Percentiles rank a stretch among this genome's conserved stretches.
These are phyloP conservation scores for Ustulina deusta DNA, from an alignment of 2,329 filamentous ascomycete species.

Conservation along the genomic window DNA sequence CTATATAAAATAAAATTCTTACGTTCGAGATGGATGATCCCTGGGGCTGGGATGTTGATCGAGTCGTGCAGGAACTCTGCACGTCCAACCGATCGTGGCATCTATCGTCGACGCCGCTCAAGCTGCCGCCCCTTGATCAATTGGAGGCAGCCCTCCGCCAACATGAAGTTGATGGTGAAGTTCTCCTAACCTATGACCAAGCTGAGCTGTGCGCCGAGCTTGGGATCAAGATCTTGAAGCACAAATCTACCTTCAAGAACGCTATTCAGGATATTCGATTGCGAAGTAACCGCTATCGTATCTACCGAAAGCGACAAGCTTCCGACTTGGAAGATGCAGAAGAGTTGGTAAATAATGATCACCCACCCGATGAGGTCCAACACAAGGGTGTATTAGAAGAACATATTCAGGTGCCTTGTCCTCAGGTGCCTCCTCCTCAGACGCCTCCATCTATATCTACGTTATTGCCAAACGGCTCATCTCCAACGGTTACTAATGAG, in stretches of 20 bases:
- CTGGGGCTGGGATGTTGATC: constrained; percentile 77
- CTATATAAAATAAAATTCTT: not conserved
- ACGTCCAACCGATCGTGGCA: constrained; percentile 63
- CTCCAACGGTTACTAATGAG: constrained; percentile 8
- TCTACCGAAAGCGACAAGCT: constrained; percentile 44
- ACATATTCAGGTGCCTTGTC: constrained; percentile 1
- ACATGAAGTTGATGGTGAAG: constrained; percentile 74
- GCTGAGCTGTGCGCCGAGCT: constrained; percentile 65
- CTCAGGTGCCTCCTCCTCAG: not conserved
- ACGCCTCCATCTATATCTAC: not conserved
- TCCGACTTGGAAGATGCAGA: constrained; percentile 38
- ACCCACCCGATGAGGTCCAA: not conserved
- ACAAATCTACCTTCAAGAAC: constrained; percentile 67
- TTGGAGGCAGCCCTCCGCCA: constrained; percentile 69
- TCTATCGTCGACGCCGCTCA: constrained; percentile 50
- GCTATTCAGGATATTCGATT: constrained; percentile 68
- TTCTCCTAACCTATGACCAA: constrained; percentile 69
- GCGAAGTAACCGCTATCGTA: constrained; percentile 63
- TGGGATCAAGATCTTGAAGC: constrained; percentile 67
- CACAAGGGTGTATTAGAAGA: not conserved
- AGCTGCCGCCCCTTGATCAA: constrained; percentile 62
- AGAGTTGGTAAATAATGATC: not conserved
- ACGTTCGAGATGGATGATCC: constrained; percentile 66
- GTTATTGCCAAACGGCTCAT: not conserved
- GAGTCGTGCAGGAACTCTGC: constrained; percentile 75